A percentile compares a stretch with the other conserved stretches of the same genome.
phyloP scores from a whole-genome alignment of 495 filamentous ascomycete genomes.

The Podospora sp. region DNA sequence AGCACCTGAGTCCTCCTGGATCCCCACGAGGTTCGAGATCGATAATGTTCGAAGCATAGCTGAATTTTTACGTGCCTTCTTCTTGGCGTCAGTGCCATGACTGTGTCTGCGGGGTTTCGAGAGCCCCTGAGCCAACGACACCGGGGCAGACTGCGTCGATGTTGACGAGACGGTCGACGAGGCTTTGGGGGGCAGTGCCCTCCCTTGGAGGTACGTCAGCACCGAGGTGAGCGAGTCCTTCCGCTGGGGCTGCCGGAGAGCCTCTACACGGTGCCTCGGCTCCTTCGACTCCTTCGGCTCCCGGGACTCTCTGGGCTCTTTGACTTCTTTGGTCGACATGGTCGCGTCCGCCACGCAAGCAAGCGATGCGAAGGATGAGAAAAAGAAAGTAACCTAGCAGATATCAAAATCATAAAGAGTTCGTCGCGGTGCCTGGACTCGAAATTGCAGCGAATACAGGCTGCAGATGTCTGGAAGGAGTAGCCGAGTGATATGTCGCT shows the following conservation, averaged over 20 bases:
- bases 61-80: conserved; percentile 39
- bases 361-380: conserved; percentile 3
- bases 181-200: conserved; percentile 19
- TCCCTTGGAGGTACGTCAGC: conserved; percentile 34
- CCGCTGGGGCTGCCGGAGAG: conserved; percentile 32
- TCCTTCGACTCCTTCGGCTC: conserved; percentile 31
- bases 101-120: conserved; percentile 37
- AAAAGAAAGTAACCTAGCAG: conserved; percentile 15
- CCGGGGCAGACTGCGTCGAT: conserved; percentile 16
- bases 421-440: background rate
- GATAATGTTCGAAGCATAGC: conserved; percentile 32
- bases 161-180: conserved; percentile 21
- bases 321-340: conserved; percentile 18
- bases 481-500: conserved; percentile 16
- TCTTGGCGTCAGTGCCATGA: conserved; percentile 31
- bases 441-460: conserved; percentile 19
- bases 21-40: conserved; percentile 25
- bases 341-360: conserved; percentile 12
- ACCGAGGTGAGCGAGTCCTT: conserved; percentile 37
- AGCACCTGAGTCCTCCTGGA: conserved; percentile 27
- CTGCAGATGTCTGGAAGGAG: conserved; percentile 11
- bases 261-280: conserved; percentile 27
- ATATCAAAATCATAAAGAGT: conserved; percentile 5
- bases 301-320: conserved; percentile 22
- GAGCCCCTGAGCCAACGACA: conserved; percentile 11